These are phyloP conservation scores for Cercospora sp. DNA, from an alignment of 2,329 filamentous ascomycete genomes.

Conservation along the genomic window DNA sequence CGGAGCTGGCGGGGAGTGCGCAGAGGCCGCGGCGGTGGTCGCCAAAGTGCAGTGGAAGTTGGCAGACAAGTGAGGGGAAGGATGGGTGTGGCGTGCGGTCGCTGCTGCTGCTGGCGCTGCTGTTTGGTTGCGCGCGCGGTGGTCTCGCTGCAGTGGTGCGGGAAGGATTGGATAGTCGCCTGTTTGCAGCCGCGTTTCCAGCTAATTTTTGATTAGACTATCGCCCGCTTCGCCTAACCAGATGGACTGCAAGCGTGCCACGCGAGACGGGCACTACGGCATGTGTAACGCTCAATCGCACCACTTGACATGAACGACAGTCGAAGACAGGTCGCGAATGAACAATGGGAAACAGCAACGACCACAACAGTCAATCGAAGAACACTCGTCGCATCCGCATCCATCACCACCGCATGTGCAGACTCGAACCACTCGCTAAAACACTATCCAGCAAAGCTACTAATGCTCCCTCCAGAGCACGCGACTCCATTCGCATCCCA, in stretches of 20 bases:
- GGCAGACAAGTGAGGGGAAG: not conserved
- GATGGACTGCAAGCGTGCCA: not conserved
- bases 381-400: not conserved
- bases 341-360: not conserved
- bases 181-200: not conserved
- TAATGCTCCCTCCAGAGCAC: not conserved
- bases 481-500: not conserved
- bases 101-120: not conserved
- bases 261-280: not conserved
- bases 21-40: not conserved
- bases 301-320: not conserved
- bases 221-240: not conserved
- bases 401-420: not conserved
- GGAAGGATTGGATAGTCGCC: not conserved
- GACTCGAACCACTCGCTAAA: not conserved
- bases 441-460: not conserved
- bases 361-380: not conserved
- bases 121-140: not conserved
- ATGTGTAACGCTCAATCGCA: not conserved
- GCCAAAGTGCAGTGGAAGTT: not conserved
- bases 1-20: not conserved
- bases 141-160: not conserved
- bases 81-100: not conserved
- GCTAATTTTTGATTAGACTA: not conserved
- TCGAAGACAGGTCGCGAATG: not conserved